Conservation (phyloP, 306 rosid genomes). For the Gillenia trifoliata region DNA sequence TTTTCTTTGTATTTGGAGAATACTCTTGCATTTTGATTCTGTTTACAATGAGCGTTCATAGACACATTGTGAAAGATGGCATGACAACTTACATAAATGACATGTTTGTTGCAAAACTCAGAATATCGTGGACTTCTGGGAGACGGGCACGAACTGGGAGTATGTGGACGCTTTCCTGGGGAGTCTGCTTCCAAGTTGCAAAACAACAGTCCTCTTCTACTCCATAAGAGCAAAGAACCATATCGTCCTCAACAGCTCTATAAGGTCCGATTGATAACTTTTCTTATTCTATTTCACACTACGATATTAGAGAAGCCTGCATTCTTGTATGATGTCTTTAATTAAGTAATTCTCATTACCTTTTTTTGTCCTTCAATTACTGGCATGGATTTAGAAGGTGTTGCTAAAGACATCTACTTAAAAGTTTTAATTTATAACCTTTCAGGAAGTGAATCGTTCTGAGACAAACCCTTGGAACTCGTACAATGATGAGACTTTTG, state of each 20-base stretch:
- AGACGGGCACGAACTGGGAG: neutral
- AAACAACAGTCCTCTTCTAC: constrained; percentile 13
- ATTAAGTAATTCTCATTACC: neutral
- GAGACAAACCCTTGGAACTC: constrained; percentile 10
- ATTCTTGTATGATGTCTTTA: neutral
- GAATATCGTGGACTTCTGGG: constrained; percentile 17
- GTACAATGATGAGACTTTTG: constrained; percentile 14
- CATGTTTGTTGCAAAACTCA: neutral
- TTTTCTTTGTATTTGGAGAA: neutral
- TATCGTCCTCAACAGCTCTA: constrained; percentile 42
- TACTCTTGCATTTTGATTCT: neutral
- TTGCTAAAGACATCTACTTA: neutral
- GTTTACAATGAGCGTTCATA: neutral
- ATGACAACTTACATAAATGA: constrained; percentile 8
- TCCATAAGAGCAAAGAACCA: constrained; percentile 43
- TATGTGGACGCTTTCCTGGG: neutral
- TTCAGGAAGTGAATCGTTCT: constrained; percentile 37
- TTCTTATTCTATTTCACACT: neutral
- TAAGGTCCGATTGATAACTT: constrained; percentile 6
- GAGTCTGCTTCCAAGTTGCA: neutral
- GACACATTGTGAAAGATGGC: constrained; percentile 20
- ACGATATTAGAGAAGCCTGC: neutral
- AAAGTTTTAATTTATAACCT: neutral
- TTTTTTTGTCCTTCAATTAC: neutral
- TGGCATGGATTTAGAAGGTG: neutral